phyloP scores from a whole-genome alignment of 345 rosid species.

The Citrus medica region DNA sequence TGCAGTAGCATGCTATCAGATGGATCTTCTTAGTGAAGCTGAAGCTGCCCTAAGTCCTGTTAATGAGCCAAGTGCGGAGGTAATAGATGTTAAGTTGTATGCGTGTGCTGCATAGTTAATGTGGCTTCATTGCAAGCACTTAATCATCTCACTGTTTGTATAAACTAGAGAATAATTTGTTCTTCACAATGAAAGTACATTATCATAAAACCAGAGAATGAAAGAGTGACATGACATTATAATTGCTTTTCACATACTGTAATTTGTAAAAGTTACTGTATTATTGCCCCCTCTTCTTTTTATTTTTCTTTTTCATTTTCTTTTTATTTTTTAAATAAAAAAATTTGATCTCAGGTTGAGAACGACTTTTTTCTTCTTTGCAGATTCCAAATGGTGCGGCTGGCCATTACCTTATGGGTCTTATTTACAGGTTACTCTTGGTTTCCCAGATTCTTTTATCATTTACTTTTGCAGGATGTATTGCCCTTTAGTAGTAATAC shows the following conservation, averaged over 20 bases:
- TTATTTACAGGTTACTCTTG: slow-evolving; percentile 71
- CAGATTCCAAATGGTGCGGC: slow-evolving; percentile 98
- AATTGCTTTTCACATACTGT: background rate
- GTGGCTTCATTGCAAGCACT: background rate
- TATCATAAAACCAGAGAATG: background rate
- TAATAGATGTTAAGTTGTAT: slow-evolving; percentile 21
- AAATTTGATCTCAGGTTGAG: background rate
- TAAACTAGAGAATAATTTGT: background rate
- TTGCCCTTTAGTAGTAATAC: background rate
- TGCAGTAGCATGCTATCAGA: slow-evolving; percentile 91
- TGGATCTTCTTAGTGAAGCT: slow-evolving; percentile 96
- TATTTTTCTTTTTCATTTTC: background rate
- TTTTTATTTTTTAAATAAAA: background rate
- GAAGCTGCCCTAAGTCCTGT: slow-evolving; percentile 81
- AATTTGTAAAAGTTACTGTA: background rate
- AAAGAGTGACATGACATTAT: background rate
- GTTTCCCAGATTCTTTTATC: slow-evolving; percentile 5
- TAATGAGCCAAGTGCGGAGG: slow-evolving; percentile 86
- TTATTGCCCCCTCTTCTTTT: background rate
- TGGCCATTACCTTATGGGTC: slow-evolving; percentile 98
- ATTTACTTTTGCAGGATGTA: slow-evolving; percentile 7
- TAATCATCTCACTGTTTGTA: background rate
- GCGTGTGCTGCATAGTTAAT: background rate
- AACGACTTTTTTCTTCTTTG: slow-evolving; percentile 17
- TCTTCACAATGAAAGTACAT: background rate